Percentiles rank a stretch among this genome's conserved stretches.
Evolutionary conservation across 129 eudicot species (phyloP).

Genomic region (Centella asiatica): DNA sequence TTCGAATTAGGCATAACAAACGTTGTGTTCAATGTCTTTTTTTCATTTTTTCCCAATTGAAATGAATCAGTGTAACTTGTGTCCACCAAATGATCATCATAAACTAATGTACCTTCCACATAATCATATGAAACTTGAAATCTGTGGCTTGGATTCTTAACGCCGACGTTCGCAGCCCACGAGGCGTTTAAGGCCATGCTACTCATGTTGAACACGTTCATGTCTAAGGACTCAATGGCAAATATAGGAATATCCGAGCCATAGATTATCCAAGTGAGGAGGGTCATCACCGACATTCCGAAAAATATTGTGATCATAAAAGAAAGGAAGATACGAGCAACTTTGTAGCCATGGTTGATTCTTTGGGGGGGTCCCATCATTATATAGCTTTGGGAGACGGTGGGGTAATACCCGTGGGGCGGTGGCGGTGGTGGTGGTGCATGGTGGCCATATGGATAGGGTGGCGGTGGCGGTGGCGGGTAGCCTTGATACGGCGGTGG

Average conservation of each 20-base stretch:
- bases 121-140: not conserved
- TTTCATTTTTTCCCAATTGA: not conserved
- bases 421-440: not conserved
- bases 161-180: conserved; percentile 10
- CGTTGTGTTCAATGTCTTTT: not conserved
- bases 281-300: not conserved
- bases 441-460: conserved; percentile 1
- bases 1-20: not conserved
- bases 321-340: conserved; percentile 1
- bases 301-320: not conserved
- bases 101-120: not conserved
- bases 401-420: not conserved
- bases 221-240: not conserved
- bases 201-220: not conserved
- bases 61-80: not conserved
- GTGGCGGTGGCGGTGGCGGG: not conserved
- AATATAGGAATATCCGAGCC: conserved; percentile 14
- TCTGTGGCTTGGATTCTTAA: conserved; percentile 7
- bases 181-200: not conserved
- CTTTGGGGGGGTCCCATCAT: not conserved
- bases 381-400: not conserved
- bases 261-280: conserved; percentile 14
- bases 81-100: conserved; percentile 5
- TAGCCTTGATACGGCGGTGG: conserved; percentile 5
- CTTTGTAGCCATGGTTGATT: conserved; percentile 12